Evolutionary conservation across 2,329 filamentous ascomycete genomes (phyloP).

Genomic region (Epichloe sp.): DNA sequence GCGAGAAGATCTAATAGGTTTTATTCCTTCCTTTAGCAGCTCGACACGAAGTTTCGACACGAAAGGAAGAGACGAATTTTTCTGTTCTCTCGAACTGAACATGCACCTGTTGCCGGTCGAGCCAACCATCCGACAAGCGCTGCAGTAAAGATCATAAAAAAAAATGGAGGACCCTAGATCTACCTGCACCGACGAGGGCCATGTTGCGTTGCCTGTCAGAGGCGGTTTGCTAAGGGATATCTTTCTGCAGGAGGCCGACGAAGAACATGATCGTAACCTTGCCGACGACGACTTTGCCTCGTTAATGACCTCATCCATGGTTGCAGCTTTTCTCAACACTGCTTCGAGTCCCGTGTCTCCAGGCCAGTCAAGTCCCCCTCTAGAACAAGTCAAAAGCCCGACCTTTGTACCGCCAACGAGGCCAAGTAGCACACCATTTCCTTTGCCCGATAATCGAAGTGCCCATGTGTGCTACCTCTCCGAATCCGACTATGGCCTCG

Average conservation of each 20-base stretch:
- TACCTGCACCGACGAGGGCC: constrained; percentile 1
- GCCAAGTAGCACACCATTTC: constrained; percentile 48
- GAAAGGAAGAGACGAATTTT: background rate
- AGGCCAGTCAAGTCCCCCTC: constrained; percentile 37
- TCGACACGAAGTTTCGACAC: background rate
- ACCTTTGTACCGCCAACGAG: constrained; percentile 26
- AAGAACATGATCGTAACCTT: background rate
- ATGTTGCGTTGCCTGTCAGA: constrained; percentile 3
- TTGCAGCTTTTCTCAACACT: constrained; percentile 23
- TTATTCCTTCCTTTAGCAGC: background rate
- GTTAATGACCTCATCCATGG: constrained; percentile 24
- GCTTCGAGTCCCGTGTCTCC: constrained; percentile 43
- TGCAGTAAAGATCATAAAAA: background rate
- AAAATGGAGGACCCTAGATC: constrained; percentile 4
- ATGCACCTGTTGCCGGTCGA: constrained; percentile 5
- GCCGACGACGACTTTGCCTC: constrained; percentile 22
- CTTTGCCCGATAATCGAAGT: constrained; percentile 36
- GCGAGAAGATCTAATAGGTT: background rate
- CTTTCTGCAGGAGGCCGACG: constrained; percentile 6
- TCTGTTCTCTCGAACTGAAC: background rate
- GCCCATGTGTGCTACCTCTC: constrained; percentile 16
- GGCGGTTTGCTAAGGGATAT: constrained; percentile 1
- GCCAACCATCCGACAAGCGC: background rate
- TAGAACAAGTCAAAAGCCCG: constrained; percentile 31
- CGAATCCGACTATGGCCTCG: constrained; percentile 12